Base-by-base conservation (phyloP, 495 filamentous ascomycete species). In the Hypoxylon fuscum region DNA sequence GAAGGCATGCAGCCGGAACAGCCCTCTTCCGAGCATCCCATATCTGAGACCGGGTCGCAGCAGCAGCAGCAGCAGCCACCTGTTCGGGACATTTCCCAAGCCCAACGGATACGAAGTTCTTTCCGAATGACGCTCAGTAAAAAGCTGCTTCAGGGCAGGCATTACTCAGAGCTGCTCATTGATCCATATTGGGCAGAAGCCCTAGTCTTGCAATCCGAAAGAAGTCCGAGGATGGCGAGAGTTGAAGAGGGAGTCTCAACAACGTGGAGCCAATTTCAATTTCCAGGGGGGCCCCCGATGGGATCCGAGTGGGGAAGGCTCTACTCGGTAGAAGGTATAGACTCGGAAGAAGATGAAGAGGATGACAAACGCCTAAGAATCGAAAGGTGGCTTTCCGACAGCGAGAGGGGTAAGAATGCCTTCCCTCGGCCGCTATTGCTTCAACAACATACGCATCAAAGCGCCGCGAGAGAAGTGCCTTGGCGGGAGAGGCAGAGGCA, bases 381-480 rank as follows among this genome's bases (percentile, higher is more conserved):
- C 37, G 62, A 66, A 32, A 45, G 47, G 23, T 61, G 62, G 56
- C 40, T 66, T 8, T 41, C 52, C 12, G 56, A 66, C 9, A 55
- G 37, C 11, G 62, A 52, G 31, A 66, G 56, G 17, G 62, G 52
- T 38, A 46, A 56, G 22, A 43, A 41, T n/a, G 40, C 34, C 1
- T 34, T 61, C 6, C 41, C 32, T 17, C 22, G 46, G n/a, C 56
- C 55, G 17, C 3, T 60, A 5, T 22, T 34, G n/a, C n/a, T n/a
- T n/a, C n/a, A n/a, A n/a, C n/a, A n/a, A n/a, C n/a, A n/a, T n/a
- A n/a, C n/a, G n/a, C n/a, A n/a, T n/a, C n/a, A n/a, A n/a, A n/a
- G n/a, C n/a, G n/a, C n/a, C n/a, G n/a, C n/a, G n/a, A n/a, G 37
- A 44, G 51, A 55, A 0, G 31, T 41, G 2, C 52, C 51, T 14